These are phyloP conservation scores for Rhodocollybia butyracea DNA, from an alignment of 768 basidiomycete species.

Conservation along the genomic window DNA sequence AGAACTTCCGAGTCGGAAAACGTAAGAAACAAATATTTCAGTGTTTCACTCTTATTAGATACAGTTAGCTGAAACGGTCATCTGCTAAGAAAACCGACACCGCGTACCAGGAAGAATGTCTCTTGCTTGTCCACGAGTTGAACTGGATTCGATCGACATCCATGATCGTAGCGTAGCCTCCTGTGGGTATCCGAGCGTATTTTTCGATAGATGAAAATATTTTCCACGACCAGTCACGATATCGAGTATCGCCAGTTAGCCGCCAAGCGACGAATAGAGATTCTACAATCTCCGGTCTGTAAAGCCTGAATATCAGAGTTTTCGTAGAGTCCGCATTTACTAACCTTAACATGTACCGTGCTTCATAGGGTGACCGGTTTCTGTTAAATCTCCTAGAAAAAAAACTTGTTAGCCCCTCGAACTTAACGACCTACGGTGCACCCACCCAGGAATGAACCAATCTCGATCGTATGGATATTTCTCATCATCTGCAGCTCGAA, in stretches of 20 bases:
- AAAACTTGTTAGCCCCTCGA: no score
- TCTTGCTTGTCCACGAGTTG: slow-evolving; percentile 19
- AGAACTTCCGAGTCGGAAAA: slow-evolving; percentile 3
- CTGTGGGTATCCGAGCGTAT: slow-evolving; percentile 52
- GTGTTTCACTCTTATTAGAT: slow-evolving; percentile 1
- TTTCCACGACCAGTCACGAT: slow-evolving; percentile 66
- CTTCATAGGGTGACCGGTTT: slow-evolving; percentile 42
- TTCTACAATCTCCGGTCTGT: slow-evolving; percentile 74
- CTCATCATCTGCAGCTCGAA: slow-evolving; percentile 28
- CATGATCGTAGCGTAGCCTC: slow-evolving; percentile 62
- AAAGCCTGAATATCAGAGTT: not conserved
- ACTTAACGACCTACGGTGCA: no score
- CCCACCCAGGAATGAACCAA: slow-evolving; percentile 69
- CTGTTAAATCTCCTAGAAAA: not conserved
- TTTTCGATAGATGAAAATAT: slow-evolving; percentile 69
- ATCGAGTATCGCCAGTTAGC: slow-evolving; percentile 59
- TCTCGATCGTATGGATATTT: slow-evolving; percentile 39
- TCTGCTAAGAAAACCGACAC: not conserved
- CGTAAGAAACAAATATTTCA: slow-evolving; percentile 6
- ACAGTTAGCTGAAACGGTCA: not conserved
- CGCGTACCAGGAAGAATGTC: slow-evolving; percentile 5
- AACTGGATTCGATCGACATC: slow-evolving; percentile 60
- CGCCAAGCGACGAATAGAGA: slow-evolving; percentile 71
- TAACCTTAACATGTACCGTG: slow-evolving; percentile 66
- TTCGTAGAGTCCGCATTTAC: slow-evolving; percentile 12